Base-by-base conservation (phyloP, 2,329 filamentous ascomycete species). In the Cladosporium sp. region DNA sequence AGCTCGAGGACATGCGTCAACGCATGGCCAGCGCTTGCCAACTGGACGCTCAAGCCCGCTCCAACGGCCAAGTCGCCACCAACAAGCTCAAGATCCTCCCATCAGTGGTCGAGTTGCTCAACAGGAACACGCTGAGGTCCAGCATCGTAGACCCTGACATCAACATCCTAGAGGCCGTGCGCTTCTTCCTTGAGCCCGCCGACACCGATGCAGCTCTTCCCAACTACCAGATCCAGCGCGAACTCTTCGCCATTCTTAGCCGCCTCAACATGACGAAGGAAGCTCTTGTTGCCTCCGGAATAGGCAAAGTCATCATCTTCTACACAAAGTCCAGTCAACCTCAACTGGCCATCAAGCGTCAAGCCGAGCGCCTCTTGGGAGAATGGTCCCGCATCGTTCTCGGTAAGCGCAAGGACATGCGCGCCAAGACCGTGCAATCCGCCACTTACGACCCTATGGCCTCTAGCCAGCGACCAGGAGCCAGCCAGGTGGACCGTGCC, bases 331-430 rank as follows among this genome's bases (percentile, higher is more conserved):
- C 91, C 82, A 96, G 93, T 81, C 90, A 92, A 70, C 91, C 93
- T 0, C 92, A 98, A 79, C 83, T 89, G 5, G 86, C 85, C 67
- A 97, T 99, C 83, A 97, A 97, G 83, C 89, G 94, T 71, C 92
- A 93, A 80, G 95, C 95, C 0, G 93, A 98, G 81, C 88, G 91
- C 58, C 83, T 98, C n/a, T 84, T 97, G 65, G 92, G 91, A 65
- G 94, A 98, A 76, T 99, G 95, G 95, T 97, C 93, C 69, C 86
- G 95, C 49, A 93, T 94, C 4, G 96, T 99, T 69, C 84, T 99
- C 63, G 71, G 72, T 65, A 94, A 96, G 81, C 89, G 93, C 71
- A 96, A 91, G 67, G 93, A 97, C 73, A 93, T 97, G 78, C 97
- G 96, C 82, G 93, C 92, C 80, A 95, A 97, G 83, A 83, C 85